These are phyloP conservation scores for Rhynchospora pubera DNA, from an alignment of 176 grass and related monocot genomes.

Conservation along the genomic window DNA sequence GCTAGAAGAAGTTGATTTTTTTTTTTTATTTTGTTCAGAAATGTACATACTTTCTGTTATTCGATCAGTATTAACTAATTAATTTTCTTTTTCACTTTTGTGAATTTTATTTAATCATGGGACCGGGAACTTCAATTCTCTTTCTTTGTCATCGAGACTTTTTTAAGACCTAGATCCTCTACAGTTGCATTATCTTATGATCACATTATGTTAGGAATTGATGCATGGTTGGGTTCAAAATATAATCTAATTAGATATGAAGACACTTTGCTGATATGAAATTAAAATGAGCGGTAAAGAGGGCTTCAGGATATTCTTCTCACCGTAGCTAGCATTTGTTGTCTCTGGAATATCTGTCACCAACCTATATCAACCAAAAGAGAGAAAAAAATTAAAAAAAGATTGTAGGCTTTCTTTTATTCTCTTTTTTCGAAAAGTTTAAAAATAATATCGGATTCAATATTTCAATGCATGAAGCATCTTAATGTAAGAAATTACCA, in stretches of 20 bases:
- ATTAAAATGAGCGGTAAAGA: constrained; percentile 31
- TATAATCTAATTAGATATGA: constrained; percentile 21
- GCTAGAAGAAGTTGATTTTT: constrained; percentile 1
- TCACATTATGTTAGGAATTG: neutral
- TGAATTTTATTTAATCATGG: neutral
- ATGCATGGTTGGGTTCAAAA: neutral
- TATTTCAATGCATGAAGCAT: constrained; percentile 6
- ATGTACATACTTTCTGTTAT: neutral
- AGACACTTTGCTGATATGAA: constrained; percentile 19
- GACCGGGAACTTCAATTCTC: neutral
- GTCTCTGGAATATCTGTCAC: constrained; percentile 94
- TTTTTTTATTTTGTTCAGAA: neutral
- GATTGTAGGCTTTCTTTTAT: constrained; percentile 13
- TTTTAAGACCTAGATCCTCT: neutral
- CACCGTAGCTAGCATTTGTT: constrained; percentile 54
- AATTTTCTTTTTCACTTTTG: neutral
- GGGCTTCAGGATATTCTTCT: constrained; percentile 17
- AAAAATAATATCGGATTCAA: constrained; percentile 20
- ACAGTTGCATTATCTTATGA: neutral
- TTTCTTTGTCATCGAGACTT: neutral
- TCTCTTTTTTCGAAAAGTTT: constrained; percentile 15
- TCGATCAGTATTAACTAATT: neutral
- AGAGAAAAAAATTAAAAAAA: constrained; percentile 26
- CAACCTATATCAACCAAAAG: constrained; percentile 60
- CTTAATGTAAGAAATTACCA: constrained; percentile 47